phyloP scores from a whole-genome alignment of 371 early-diverging fungal species.

The Mortierella sp. region DNA sequence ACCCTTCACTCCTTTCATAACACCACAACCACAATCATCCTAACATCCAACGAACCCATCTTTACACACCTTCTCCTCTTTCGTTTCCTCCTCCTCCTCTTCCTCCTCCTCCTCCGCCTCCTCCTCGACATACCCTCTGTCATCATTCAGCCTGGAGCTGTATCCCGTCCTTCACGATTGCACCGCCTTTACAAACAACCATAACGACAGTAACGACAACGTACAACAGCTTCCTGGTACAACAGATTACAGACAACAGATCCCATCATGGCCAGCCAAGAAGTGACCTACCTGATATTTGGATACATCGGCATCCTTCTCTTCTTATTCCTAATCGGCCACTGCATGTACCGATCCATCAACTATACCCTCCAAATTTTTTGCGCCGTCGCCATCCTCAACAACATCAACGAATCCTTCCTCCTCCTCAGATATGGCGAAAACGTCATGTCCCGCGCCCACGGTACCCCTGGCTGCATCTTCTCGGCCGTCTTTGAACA shows the following conservation, averaged over 20 bases:
- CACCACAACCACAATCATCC: too few species aligned
- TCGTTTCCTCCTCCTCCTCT: background rate
- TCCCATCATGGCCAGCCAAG: constrained; percentile 9
- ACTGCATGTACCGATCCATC: constrained; percentile 35
- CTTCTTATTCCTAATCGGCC: constrained; percentile 25
- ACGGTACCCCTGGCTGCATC: constrained; percentile 19
- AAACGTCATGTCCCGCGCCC: background rate
- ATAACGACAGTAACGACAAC: background rate
- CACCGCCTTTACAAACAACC: background rate
- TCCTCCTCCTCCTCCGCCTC: background rate
- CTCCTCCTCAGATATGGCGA: constrained; percentile 26
- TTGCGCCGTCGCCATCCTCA: constrained; percentile 34
- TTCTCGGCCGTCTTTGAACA: constrained; percentile 38
- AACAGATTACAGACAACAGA: background rate
- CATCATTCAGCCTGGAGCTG: too few species aligned
- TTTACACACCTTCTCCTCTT: background rate
- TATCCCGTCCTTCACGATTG: background rate
- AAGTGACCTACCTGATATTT: constrained; percentile 23
- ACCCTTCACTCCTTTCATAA: background rate
- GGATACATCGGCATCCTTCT: constrained; percentile 38
- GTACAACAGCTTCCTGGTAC: background rate
- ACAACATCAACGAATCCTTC: constrained; percentile 42
- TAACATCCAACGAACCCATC: too few species aligned
- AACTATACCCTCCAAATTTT: constrained; percentile 39
- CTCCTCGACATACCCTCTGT: too few species aligned